Evolutionary conservation across 1,284 basidiomycete genomes (phyloP).

Genomic region (Cronartium ribicola): DNA sequence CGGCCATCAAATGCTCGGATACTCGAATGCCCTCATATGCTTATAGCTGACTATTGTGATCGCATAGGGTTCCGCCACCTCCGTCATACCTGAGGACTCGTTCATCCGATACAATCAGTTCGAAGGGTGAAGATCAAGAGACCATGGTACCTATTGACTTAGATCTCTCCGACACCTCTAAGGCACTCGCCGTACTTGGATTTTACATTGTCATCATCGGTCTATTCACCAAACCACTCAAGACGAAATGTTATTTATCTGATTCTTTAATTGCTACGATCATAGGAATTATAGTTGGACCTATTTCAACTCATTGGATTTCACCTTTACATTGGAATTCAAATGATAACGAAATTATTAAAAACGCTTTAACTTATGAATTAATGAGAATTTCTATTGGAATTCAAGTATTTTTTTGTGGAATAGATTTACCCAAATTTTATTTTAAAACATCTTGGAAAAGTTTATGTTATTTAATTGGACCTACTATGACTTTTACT

Average conservation of each 20-base stretch:
- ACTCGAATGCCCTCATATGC: too few species aligned
- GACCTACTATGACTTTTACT: conserved; percentile 52
- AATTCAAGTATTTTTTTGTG: conserved; percentile 52
- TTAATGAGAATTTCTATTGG: conserved; percentile 51
- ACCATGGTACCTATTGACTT: not conserved
- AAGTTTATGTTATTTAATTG: conserved; percentile 51
- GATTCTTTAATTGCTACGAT: conserved; percentile 50
- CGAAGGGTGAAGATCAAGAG: not conserved
- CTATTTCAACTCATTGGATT: conserved; percentile 50
- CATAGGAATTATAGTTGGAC: conserved; percentile 46
- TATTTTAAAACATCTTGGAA: conserved; percentile 49
- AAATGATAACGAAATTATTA: not conserved
- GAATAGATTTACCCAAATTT: conserved; percentile 52
- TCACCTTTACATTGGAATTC: conserved; percentile 48
- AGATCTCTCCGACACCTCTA: not conserved
- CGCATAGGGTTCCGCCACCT: too few species aligned
- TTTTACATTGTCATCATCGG: conserved; percentile 46
- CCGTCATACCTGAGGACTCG: too few species aligned
- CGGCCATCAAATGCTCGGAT: too few species aligned
- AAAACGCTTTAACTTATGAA: conserved; percentile 50
- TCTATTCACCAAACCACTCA: conserved; percentile 49
- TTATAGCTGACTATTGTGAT: too few species aligned
- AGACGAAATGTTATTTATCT: conserved; percentile 49
- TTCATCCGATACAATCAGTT: not conserved
- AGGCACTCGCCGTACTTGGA: conserved; percentile 38